Conservation (phyloP, 495 filamentous ascomycete genomes). For the Bathelium albidoporum region DNA sequence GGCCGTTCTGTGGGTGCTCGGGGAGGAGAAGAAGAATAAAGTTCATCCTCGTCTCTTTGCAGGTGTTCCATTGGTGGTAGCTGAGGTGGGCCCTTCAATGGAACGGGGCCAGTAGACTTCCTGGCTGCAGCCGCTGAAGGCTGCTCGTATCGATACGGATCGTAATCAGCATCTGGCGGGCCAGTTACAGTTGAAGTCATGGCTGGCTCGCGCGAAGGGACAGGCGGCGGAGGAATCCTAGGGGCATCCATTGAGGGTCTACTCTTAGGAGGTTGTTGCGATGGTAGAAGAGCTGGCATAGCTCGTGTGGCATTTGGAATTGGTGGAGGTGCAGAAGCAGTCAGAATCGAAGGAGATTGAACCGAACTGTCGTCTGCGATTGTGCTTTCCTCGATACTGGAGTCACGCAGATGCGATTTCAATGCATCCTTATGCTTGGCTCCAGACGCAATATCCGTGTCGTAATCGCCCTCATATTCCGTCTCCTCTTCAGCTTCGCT, state of each 20-base stretch:
- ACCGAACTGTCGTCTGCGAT: conserved; percentile 43
- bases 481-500: conserved; percentile 66
- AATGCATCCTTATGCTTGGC: conserved; percentile 85
- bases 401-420: conserved; percentile 68
- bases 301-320: conserved; percentile 22
- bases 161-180: conserved; percentile 30
- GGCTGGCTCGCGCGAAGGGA: conserved; percentile 9
- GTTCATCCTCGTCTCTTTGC: conserved; percentile 19
- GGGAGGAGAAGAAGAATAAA: conserved; percentile 25
- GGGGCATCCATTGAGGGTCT: conserved; percentile 30
- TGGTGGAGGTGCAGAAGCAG: conserved; percentile 19
- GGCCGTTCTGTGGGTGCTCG: conserved; percentile 12
- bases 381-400: conserved; percentile 54
- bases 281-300: conserved; percentile 30
- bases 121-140: not conserved
- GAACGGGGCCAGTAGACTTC: conserved; percentile 14
- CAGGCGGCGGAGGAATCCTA: conserved; percentile 26
- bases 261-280: conserved; percentile 15
- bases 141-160: conserved; percentile 29
- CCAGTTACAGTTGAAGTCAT: not conserved
- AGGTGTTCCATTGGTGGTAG: conserved; percentile 14
- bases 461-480: conserved; percentile 96
- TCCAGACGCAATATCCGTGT: conserved; percentile 89
- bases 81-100: conserved; percentile 14
- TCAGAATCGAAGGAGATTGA: conserved; percentile 21